Percentiles rank a stretch among this genome's conserved stretches.
These are phyloP conservation scores for Nakaseomyces glabratus DNA, from an alignment of 1,139 yeast genomes.

Conservation along the genomic window DNA sequence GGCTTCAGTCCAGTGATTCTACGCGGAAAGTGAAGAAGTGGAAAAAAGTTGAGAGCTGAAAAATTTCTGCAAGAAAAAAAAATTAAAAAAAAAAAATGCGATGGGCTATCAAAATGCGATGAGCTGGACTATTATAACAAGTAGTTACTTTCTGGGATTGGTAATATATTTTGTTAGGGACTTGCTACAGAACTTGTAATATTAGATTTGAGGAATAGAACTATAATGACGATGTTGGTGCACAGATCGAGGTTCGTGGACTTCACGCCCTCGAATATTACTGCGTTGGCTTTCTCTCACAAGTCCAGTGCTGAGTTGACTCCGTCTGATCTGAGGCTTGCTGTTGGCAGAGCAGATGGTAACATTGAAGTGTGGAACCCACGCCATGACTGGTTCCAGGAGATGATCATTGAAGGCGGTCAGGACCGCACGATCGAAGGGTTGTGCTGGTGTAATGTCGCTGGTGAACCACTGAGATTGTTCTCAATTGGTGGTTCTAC, in stretches of 20 bases:
- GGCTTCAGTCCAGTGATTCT: no score
- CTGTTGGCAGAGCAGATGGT: constrained; percentile 91
- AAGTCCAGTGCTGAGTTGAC: constrained; percentile 43
- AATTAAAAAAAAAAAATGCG: no score
- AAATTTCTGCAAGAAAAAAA: no score
- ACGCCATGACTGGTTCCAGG: constrained; percentile 47
- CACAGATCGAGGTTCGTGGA: constrained; percentile 94
- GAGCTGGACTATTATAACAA: no score
- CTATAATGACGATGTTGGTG: constrained; percentile 28
- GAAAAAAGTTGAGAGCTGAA: no score
- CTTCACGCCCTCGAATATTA: constrained; percentile 75
- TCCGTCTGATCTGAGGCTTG: constrained; percentile 62
- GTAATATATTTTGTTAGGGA: no score
- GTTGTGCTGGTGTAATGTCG: constrained; percentile 58
- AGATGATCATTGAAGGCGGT: constrained; percentile 67
- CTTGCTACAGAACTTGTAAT: constrained; percentile 1
- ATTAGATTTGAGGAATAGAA: no score
- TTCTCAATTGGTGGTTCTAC: constrained; percentile 95
- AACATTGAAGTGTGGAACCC: constrained; percentile 97
- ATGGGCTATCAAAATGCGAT: no score
- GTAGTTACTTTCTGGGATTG: no score
- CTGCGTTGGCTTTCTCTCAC: constrained; percentile 75
- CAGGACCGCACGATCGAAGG: constrained; percentile 83
- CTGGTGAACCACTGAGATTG: constrained; percentile 50
- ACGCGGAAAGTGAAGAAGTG: no score